Evolutionary conservation across 768 basidiomycete genomes (phyloP), one percentile per base, ranked within the genome.

Genomic region (Mycena pura): DNA sequence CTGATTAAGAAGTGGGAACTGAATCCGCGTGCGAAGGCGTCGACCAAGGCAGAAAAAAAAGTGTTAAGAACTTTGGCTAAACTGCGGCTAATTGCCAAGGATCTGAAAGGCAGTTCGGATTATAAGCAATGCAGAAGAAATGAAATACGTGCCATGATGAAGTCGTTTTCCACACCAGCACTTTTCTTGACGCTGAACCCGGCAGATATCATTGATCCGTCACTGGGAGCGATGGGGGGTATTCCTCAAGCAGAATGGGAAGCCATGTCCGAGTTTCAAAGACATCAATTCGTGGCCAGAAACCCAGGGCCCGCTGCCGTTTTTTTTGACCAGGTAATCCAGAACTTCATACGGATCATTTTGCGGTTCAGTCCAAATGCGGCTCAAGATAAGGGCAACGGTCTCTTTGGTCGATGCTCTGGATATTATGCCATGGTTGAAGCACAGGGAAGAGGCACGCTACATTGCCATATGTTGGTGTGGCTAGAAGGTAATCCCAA

Each of bases 151-250:
- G 68, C 49, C 0, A 17, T 73, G 31, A 74, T 69, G 15, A 54
- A 53, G 11, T 38, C 48, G 3, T 28, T 59, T 6, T 70, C 71
- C 0, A 21, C 70, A 3, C 75, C 72, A 13, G 67, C 60, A 9
- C 68, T 76, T 8, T 76, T 70, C 43, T 25, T 76, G 7, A 76
- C 75, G 0, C 46, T 76, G 2, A 76, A 75, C 46, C 75, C 75
- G 7, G 61, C 70, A 1, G 74, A 76, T 48, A 53, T 73, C 3
- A 46, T 65, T n/a, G 66, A 70, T 48, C 70, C 72, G 0, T 17
- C 74, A 5, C 60, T 76, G 13, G 61, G 63, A 9, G 52, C 74
- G 17, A 29, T 73, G 1, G 58, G 52, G 6, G 71, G 75, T 2
- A 46, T 24, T 2, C 62, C 71, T 14, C 46, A 58, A 10, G 63